Conservation (phyloP, 345 rosid genomes). For the Aquilaria sinensis region DNA sequence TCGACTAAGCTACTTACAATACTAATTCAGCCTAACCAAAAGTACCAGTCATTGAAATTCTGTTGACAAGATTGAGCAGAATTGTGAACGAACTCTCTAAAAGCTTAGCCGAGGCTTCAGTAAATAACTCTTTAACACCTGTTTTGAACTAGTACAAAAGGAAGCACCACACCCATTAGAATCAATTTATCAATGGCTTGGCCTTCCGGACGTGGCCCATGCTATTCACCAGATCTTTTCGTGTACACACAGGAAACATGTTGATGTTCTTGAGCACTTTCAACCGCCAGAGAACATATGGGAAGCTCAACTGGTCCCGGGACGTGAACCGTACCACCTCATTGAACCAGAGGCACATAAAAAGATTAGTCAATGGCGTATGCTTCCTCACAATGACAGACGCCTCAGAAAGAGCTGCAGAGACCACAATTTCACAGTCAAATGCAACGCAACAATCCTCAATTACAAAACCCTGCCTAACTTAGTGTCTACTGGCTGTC, state of each 20-base stretch:
- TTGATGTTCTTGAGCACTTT: slow-evolving; percentile 61
- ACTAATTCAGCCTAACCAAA: too few relatives aligned
- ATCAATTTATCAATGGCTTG: slow-evolving; percentile 45
- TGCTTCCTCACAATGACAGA: slow-evolving; percentile 91
- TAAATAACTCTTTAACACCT: too few relatives aligned
- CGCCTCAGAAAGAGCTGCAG: slow-evolving; percentile 83
- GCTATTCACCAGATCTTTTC: slow-evolving; percentile 90
- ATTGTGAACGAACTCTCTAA: too few relatives aligned
- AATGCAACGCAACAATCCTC: neutral
- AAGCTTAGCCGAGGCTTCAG: too few relatives aligned
- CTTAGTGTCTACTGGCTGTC: too few relatives aligned
- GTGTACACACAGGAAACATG: slow-evolving; percentile 83
- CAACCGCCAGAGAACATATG: slow-evolving; percentile 84
- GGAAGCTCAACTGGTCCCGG: slow-evolving; percentile 93
- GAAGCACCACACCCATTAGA: too few relatives aligned
- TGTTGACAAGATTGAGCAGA: too few relatives aligned
- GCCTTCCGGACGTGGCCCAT: slow-evolving; percentile 91
- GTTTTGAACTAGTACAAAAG: too few relatives aligned
- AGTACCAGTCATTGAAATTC: too few relatives aligned
- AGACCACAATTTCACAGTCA: neutral
- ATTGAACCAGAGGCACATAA: slow-evolving; percentile 98
- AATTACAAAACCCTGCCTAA: too few relatives aligned
- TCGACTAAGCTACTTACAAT: too few relatives aligned
- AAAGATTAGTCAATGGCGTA: slow-evolving; percentile 57
- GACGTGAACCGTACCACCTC: slow-evolving; percentile 93